A percentile compares a stretch with the other conserved stretches of the same genome.
Conservation (phyloP, 257 asterid species). For the Solanum piurae region DNA sequence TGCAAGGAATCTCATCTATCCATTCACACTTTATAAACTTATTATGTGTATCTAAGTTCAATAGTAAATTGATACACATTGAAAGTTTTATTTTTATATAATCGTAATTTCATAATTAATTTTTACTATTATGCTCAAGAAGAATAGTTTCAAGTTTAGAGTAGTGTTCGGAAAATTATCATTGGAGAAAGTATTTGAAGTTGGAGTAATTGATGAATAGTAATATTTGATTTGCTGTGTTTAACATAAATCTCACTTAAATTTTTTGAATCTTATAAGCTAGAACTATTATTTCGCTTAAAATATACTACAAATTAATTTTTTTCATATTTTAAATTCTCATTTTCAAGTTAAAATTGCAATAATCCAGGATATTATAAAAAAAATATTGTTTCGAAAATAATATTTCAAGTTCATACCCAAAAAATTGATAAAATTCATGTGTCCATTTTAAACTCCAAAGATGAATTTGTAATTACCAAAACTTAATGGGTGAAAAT, state of each 20-base stretch:
- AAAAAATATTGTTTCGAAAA: neutral
- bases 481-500: neutral
- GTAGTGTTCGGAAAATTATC: fast-evolving
- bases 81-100: neutral
- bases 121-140: neutral
- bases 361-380: neutral
- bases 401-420: neutral
- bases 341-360: neutral
- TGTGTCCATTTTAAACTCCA: neutral
- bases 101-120: neutral
- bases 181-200: neutral
- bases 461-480: neutral
- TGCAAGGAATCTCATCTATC: neutral
- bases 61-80: neutral
- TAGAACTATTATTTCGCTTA: neutral
- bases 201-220: neutral
- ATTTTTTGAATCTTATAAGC: too few species aligned
- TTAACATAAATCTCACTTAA: neutral
- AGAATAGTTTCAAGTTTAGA: neutral
- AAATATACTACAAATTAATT: neutral
- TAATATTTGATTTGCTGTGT: neutral
- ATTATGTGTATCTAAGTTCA: neutral
- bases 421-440: too few species aligned
- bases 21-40: neutral
- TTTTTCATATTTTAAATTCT: neutral